These are phyloP conservation scores for Lentinula boryana DNA, from an alignment of 768 basidiomycete genomes.

Conservation along the genomic window DNA sequence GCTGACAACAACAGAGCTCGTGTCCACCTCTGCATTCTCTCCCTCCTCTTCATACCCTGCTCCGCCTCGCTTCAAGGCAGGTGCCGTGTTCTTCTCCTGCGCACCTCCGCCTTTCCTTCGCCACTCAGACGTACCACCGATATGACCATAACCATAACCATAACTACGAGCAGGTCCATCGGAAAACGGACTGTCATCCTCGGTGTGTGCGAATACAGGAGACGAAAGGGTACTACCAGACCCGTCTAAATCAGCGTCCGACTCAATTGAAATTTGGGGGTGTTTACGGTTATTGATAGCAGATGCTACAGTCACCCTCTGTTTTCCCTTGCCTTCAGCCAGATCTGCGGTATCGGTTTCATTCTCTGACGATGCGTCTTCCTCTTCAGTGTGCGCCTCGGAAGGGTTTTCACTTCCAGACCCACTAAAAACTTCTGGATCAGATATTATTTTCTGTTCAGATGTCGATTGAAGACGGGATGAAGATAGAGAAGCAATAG, in stretches of 20 bases:
- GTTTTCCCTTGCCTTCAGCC: background rate
- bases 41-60: background rate
- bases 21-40: background rate
- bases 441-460: background rate
- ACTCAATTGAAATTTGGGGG: background rate
- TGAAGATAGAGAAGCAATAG: background rate
- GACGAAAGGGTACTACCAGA: slow-evolving; percentile 24
- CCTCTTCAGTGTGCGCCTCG: background rate
- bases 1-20: background rate
- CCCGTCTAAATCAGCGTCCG: slow-evolving; percentile 7
- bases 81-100: background rate
- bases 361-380: background rate
- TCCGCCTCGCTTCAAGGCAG: background rate
- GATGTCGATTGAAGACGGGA: background rate
- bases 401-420: background rate
- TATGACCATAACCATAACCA: slow-evolving; percentile 3
- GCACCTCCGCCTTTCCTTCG: background rate
- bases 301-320: background rate
- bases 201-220: slow-evolving; percentile 32
- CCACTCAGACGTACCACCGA: background rate
- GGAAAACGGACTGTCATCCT: slow-evolving; percentile 12
- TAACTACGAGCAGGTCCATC: background rate
- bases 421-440: background rate
- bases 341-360: background rate
- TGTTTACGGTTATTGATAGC: background rate